phyloP scores from a whole-genome alignment of 2,329 filamentous ascomycete genomes.

The Penicillium olsonii region DNA sequence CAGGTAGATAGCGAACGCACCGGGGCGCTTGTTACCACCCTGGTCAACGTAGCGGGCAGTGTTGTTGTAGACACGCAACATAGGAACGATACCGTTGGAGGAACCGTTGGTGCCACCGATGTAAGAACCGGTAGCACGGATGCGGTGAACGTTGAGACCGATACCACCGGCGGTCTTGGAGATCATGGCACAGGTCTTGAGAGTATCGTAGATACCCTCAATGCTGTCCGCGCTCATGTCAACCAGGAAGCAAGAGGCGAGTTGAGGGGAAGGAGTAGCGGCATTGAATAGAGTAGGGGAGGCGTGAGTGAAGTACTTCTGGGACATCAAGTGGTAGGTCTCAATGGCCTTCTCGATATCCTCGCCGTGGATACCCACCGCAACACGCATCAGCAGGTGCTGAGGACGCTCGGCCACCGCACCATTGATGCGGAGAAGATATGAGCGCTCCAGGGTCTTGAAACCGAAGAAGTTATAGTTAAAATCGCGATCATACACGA shows the following conservation, averaged over 20 bases:
- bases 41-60: conserved; percentile 98
- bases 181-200: conserved; percentile 99
- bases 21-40: conserved; percentile 97
- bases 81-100: conserved; percentile 94
- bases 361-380: conserved; percentile 94
- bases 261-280: conserved; percentile 88
- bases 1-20: conserved; percentile 97
- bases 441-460: conserved; percentile 98
- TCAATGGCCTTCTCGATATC: conserved; percentile 92
- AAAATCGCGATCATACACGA: conserved; percentile 99
- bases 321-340: conserved; percentile 99
- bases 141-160: conserved; percentile 93
- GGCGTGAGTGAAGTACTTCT: conserved; percentile 97
- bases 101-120: conserved; percentile 98
- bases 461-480: conserved; percentile 99
- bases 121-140: conserved; percentile 95
- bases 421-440: conserved; percentile 90
- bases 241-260: conserved; percentile 97
- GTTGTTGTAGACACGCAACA: conserved; percentile 99
- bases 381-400: conserved; percentile 99
- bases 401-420: conserved; percentile 97
- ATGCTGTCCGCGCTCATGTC: conserved; percentile 99
- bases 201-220: conserved; percentile 97
- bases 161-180: conserved; percentile 99
- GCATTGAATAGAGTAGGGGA: conserved; percentile 98